These are phyloP conservation scores for Aspergillus sp. DNA, from an alignment of 2,329 filamentous ascomycete genomes.

Conservation along the genomic window DNA sequence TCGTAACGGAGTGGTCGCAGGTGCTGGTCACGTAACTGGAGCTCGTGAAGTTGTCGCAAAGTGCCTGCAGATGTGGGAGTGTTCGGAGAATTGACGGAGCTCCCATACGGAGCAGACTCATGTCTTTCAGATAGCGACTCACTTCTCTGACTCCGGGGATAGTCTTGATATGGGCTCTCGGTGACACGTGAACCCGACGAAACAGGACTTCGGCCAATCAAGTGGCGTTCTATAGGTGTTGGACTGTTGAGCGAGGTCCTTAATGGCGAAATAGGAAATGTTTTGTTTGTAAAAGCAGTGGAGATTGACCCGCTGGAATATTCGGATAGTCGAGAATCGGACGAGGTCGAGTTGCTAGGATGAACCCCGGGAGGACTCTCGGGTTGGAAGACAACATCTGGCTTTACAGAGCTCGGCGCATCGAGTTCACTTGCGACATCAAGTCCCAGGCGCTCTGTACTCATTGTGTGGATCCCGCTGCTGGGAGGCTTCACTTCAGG, in stretches of 20 bases:
- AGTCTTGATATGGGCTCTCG: not conserved
- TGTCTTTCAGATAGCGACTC: conserved; percentile 2
- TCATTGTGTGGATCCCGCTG: not conserved
- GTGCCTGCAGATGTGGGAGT: conserved; percentile 19
- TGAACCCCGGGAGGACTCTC: not conserved
- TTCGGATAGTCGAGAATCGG: conserved; percentile 19
- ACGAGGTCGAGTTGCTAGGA: conserved; percentile 18
- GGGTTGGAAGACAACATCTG: not conserved
- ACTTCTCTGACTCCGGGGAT: conserved; percentile 3
- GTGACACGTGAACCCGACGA: not conserved
- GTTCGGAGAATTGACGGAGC: conserved; percentile 12
- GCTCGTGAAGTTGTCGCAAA: conserved; percentile 27
- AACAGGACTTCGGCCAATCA: not conserved
- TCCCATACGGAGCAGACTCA: not conserved
- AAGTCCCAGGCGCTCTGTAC: not conserved
- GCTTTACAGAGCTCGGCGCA: not conserved
- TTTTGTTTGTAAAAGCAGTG: conserved; percentile 6
- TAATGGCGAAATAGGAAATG: conserved; percentile 8
- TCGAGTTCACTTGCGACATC: not conserved
- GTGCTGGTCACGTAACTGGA: conserved; percentile 24
- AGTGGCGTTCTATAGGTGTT: not conserved
- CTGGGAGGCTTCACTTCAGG: not conserved
- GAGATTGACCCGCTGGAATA: conserved; percentile 18
- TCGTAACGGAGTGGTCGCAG: conserved; percentile 28
- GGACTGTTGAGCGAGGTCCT: not conserved